Evolutionary conservation across 176 grass and related monocot species (phyloP).

Genomic region (Aegilops tauschii): DNA sequence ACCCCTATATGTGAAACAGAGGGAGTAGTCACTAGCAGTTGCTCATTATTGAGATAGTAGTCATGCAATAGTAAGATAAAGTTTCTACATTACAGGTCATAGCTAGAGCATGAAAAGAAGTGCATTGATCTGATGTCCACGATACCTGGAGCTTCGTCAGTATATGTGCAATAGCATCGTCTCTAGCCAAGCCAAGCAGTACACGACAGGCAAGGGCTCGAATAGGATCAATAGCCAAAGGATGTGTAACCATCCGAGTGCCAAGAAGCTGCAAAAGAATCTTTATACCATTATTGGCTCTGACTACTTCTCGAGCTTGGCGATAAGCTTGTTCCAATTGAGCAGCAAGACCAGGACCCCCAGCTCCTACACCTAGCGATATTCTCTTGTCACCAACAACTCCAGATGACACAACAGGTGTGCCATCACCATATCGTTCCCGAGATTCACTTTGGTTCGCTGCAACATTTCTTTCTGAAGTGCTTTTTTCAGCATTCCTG

Average conservation of each 20-base stretch:
- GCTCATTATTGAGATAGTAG: background rate
- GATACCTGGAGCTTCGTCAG: constrained; percentile 91
- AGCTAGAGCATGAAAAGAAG: background rate
- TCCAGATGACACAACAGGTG: constrained; percentile 62
- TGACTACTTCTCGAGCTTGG: constrained; percentile 91
- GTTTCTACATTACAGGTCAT: background rate
- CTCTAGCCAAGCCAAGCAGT: constrained; percentile 90
- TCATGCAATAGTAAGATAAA: constrained; percentile 4
- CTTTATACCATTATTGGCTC: constrained; percentile 98
- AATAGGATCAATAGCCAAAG: constrained; percentile 80
- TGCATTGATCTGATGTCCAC: background rate
- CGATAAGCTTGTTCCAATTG: constrained; percentile 96
- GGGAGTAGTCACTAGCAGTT: background rate
- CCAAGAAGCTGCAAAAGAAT: constrained; percentile 90
- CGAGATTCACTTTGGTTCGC: constrained; percentile 45
- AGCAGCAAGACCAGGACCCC: constrained; percentile 93
- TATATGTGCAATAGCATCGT: constrained; percentile 97
- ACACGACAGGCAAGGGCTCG: constrained; percentile 94
- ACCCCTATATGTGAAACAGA: background rate
- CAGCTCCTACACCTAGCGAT: constrained; percentile 81
- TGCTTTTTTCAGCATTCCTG: constrained; percentile 53
- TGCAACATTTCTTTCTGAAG: constrained; percentile 40
- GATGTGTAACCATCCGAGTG: constrained; percentile 87
- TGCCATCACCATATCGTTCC: constrained; percentile 26
- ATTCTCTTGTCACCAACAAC: constrained; percentile 85